Base-by-base conservation (phyloP, 495 filamentous ascomycete genomes). In the Podospora appendiculata region DNA sequence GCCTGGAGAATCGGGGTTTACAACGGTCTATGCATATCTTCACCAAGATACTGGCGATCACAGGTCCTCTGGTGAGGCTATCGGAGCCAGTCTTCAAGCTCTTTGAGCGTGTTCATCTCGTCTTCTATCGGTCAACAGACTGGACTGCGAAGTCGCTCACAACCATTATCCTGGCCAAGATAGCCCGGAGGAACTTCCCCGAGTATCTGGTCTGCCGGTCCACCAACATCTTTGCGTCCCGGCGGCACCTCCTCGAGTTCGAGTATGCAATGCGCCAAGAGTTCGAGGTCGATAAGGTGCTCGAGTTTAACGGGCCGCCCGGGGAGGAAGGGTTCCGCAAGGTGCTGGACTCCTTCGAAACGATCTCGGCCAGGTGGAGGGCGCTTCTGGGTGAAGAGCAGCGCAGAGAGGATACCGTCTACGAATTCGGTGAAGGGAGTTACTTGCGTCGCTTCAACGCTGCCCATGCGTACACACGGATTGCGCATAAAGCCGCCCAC, bases 101-200 rank as follows among this genome's bases (percentile, higher is more conserved):
- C 5, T 98, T 98, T 59, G 90, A 96, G 62, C 81, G 93, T 33
- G 89, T 96, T 1, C 92, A 97, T 68, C 70, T 98, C 7, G 91
- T 98, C 46, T 97, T 96, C 63, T 96, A 96, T 62, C 79, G 91
- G 33, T 96, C 91, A 32, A 95, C 91, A 0, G 90, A 96, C 64
- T 97, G 92, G 91, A 93, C 91, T 0, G 93, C 96, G 59, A 96
- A 95, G 59, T 96, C 92, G 10, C 78, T 98, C 3, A 96, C 89
- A 2, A 92, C 91, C 3, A 92, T 97, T 54, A 95, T 98, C 51
- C 81, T 98, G 10, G 88, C 93, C 12, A 89, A 90, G 49, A 93
- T 90, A 32, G 84, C 88, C 7, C 80, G 82, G 44, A 80, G 87
- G 18, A 96, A 91, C 62, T 97, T 96, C 50, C 91, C 93, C 0